Conservation (phyloP, 805 yeast species). For the Ogataea naganishii region DNA sequence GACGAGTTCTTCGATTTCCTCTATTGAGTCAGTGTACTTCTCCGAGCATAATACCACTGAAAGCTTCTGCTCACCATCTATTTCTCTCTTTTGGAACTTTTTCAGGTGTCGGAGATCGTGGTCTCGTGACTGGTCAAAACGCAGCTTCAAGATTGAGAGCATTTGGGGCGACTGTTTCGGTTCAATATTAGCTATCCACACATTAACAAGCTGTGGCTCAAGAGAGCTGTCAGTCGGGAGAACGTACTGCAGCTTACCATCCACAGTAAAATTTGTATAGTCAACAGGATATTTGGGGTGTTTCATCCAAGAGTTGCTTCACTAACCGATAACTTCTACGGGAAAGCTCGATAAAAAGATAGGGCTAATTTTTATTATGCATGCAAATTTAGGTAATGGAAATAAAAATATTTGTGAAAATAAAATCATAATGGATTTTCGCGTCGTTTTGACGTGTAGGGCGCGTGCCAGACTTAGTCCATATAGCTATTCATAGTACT, state of each 20-base stretch:
- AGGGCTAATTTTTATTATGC: no score
- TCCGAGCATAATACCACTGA: constrained; percentile 40
- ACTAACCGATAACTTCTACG: no score
- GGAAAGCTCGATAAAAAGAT: background rate
- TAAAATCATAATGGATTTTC: no score
- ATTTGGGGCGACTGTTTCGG: constrained; percentile 25
- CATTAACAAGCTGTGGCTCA: constrained; percentile 23
- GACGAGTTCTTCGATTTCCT: constrained; percentile 18
- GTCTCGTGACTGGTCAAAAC: constrained; percentile 18
- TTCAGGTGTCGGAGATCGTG: constrained; percentile 37
- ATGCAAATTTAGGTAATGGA: no score
- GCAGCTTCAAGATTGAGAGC: constrained; percentile 15
- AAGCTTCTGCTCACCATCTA: constrained; percentile 12
- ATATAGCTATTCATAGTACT: no score
- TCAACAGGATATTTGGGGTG: constrained; percentile 24
- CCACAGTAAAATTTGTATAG: constrained; percentile 30
- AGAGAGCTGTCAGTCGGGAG: constrained; percentile 18
- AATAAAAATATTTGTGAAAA: no score
- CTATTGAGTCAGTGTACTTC: constrained; percentile 18
- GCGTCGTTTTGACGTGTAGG: no score
- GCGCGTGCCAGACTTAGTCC: no score
- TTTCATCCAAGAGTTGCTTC: background rate
- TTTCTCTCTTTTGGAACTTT: constrained; percentile 29
- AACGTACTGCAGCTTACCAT: constrained; percentile 31
- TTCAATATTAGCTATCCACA: constrained; percentile 35